phyloP scores from a whole-genome alignment of 805 yeast species.

The Yarrowia phangngaensis region DNA sequence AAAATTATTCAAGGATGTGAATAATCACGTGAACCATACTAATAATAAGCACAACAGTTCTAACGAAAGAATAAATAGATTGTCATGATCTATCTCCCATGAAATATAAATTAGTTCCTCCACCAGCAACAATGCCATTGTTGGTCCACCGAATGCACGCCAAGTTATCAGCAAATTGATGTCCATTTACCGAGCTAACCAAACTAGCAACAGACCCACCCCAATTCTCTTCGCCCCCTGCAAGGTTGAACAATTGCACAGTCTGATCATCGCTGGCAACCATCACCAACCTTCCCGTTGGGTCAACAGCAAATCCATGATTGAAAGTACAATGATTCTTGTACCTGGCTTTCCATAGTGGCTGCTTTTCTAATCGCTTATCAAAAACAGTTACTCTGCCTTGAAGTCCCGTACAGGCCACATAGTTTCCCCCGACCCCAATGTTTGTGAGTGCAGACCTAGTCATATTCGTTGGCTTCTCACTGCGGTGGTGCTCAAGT shows the following conservation, averaged over 20 bases:
- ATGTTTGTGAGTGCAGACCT: conserved; percentile 33
- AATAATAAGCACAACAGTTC: not conserved
- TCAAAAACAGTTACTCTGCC: conserved; percentile 31
- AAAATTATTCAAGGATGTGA: too few species aligned
- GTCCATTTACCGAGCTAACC: conserved; percentile 7
- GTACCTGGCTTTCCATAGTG: conserved; percentile 21
- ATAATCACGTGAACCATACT: too few species aligned
- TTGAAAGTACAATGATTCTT: conserved; percentile 16
- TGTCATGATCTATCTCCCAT: too few species aligned
- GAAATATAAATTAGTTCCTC: conserved; percentile 21
- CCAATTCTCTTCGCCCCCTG: conserved; percentile 26
- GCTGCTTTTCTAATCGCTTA: conserved; percentile 5
- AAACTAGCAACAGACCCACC: conserved; percentile 6
- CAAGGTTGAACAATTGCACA: conserved; percentile 9
- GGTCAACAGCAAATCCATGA: conserved; percentile 29
- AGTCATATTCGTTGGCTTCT: conserved; percentile 9
- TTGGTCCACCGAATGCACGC: conserved; percentile 5
- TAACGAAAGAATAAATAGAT: too few species aligned
- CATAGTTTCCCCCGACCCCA: conserved; percentile 27
- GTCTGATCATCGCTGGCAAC: conserved; percentile 24
- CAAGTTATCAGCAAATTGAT: not conserved
- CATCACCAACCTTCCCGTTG: conserved; percentile 26
- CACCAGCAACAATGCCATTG: conserved; percentile 1
- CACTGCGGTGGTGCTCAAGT: conserved; percentile 20
- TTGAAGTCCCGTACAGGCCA: conserved; percentile 32